phyloP scores from a whole-genome alignment of 2,329 filamentous ascomycete genomes.

The Fonsecaea pugnacius region DNA sequence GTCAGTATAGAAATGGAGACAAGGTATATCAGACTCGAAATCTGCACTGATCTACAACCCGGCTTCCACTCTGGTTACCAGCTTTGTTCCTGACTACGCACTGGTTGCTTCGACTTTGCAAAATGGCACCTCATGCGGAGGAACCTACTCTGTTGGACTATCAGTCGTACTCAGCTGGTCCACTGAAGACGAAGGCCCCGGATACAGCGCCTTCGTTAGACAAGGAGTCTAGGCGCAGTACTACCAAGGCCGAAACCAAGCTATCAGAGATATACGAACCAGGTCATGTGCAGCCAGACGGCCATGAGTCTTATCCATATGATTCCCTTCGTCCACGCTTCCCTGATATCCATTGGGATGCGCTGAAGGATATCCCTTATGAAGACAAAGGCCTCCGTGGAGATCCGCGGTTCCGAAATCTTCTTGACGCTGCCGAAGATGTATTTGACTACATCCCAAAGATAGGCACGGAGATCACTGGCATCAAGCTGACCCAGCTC shows the following conservation, averaged over 20 bases:
- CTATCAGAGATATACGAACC: slow-evolving; percentile 47
- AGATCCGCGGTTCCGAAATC: slow-evolving; percentile 59
- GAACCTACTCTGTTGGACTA: slow-evolving; percentile 18
- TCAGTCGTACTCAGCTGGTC: neutral
- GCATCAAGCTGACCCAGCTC: slow-evolving; percentile 54
- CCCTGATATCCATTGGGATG: slow-evolving; percentile 58
- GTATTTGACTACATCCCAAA: slow-evolving; percentile 53
- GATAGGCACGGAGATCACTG: slow-evolving; percentile 49
- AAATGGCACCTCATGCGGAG: slow-evolving; percentile 29
- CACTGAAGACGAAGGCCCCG: neutral
- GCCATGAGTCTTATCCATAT: slow-evolving; percentile 56
- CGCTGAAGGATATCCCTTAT: slow-evolving; percentile 55
- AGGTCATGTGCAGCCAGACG: slow-evolving; percentile 52
- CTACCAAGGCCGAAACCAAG: neutral
- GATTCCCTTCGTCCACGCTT: slow-evolving; percentile 59
- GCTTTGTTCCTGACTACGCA: neutral
- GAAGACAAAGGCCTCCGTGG: slow-evolving; percentile 60
- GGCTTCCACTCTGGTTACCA: neutral
- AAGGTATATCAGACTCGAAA: neutral
- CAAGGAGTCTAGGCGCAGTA: neutral
- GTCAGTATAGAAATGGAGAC: neutral
- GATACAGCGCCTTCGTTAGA: neutral
- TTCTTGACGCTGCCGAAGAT: slow-evolving; percentile 57
- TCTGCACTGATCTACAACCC: neutral
- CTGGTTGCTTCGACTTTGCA: neutral